phyloP scores from a whole-genome alignment of 208 protist genomes.

The Leishmania tarentolae region DNA sequence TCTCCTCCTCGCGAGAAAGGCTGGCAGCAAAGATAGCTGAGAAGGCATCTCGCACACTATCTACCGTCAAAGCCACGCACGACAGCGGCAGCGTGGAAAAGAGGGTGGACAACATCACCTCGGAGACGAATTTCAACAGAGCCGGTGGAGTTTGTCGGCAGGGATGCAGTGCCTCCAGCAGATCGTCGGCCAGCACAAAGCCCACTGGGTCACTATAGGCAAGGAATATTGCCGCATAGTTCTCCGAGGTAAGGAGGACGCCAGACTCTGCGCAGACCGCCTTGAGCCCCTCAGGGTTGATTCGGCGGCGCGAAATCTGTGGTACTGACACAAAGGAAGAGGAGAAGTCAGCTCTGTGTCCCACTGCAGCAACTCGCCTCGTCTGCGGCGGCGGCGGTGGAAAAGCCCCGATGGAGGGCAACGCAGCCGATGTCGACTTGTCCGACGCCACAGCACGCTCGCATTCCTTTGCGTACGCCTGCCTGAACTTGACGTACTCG shows the following conservation, averaged over 20 bases:
- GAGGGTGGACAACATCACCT: slow-evolving; percentile 7
- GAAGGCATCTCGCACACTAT: slow-evolving; percentile 33
- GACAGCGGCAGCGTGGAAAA: slow-evolving; percentile 15
- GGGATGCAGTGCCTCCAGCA: slow-evolving; percentile 33
- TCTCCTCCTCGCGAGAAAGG: slow-evolving; percentile 12
- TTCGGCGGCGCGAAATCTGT: slow-evolving; percentile 23
- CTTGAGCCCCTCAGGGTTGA: slow-evolving; percentile 81
- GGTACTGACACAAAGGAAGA: neutral
- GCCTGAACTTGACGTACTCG: slow-evolving; percentile 59
- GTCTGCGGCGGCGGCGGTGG: slow-evolving; percentile 2
- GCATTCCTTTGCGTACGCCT: slow-evolving; percentile 29
- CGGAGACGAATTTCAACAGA: neutral
- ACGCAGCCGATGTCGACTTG: neutral
- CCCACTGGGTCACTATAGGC: slow-evolving; percentile 81
- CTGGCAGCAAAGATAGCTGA: slow-evolving; percentile 27
- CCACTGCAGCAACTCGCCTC: neutral
- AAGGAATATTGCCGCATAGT: slow-evolving; percentile 50
- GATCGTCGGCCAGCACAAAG: slow-evolving; percentile 61
- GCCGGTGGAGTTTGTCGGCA: slow-evolving; percentile 2
- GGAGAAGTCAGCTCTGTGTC: neutral
- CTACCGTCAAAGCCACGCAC: slow-evolving; percentile 25
- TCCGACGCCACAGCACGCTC: slow-evolving; percentile 25
- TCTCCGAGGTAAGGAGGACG: slow-evolving; percentile 55
- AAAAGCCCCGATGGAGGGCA: neutral
- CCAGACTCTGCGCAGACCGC: slow-evolving; percentile 52